These are phyloP conservation scores for Artemisia annua DNA, from an alignment of 129 eudicot genomes.

Conservation along the genomic window DNA sequence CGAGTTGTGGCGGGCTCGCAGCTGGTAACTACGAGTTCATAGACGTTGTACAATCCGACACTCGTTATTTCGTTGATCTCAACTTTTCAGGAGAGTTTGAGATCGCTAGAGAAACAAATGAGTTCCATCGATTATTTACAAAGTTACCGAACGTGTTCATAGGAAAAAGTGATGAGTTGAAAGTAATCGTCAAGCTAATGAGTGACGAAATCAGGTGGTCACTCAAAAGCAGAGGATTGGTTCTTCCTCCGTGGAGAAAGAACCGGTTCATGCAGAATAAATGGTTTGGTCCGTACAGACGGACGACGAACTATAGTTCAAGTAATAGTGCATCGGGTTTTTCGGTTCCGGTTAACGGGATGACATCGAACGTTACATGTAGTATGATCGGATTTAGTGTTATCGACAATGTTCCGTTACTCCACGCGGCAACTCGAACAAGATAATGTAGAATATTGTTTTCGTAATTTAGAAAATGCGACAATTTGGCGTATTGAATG, in stretches of 20 bases:
- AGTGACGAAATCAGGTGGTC: conserved; percentile 60
- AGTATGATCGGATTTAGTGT: conserved; percentile 73
- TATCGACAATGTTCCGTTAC: conserved; percentile 37
- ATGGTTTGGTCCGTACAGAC: conserved; percentile 78
- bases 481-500: conserved; percentile 2
- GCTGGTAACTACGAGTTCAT: conserved; percentile 80
- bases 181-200: conserved; percentile 46
- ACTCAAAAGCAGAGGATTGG: conserved; percentile 53
- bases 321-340: background rate
- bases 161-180: conserved; percentile 49
- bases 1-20: conserved; percentile 56
- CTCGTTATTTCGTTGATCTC: conserved; percentile 61
- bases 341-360: too few species aligned
- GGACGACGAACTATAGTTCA: conserved; percentile 47
- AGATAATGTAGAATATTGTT: conserved; percentile 38
- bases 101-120: conserved; percentile 64
- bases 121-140: conserved; percentile 34
- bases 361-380: conserved; percentile 44
- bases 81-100: conserved; percentile 65
- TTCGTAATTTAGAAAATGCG: conserved; percentile 21
- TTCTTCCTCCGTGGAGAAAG: conserved; percentile 90
- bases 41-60: conserved; percentile 47
- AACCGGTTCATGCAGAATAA: conserved; percentile 85
- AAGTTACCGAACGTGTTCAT: conserved; percentile 53
- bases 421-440: conserved; percentile 58